phyloP scores from a whole-genome alignment of 1,284 basidiomycete species.

The Tylopilus sp. region DNA sequence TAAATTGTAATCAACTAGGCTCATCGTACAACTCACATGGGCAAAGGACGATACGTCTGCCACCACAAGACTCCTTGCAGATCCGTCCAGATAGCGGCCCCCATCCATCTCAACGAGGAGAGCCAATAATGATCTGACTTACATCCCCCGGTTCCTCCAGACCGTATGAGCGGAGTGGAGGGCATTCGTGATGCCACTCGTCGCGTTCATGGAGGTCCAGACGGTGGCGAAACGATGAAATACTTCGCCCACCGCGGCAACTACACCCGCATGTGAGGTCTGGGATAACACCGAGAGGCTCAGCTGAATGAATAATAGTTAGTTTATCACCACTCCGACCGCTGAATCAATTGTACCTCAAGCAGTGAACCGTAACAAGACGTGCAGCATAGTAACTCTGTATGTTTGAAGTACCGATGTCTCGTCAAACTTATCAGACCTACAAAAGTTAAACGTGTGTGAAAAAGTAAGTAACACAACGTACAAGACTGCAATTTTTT shows the following conservation, averaged over 20 bases:
- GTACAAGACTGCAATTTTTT: conserved; percentile 62
- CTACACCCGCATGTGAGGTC: conserved; percentile 59
- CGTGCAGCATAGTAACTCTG: conserved; percentile 69
- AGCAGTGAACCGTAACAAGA: conserved; percentile 75
- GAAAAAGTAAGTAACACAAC: neutral
- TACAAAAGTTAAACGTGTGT: conserved; percentile 14
- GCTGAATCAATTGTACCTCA: conserved; percentile 59
- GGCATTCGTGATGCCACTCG: conserved; percentile 62
- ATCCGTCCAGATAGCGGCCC: conserved; percentile 61
- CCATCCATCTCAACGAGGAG: conserved; percentile 74
- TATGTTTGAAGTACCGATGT: conserved; percentile 60
- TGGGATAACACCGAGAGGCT: conserved; percentile 67
- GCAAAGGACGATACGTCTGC: conserved; percentile 69
- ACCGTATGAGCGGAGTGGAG: conserved; percentile 70
- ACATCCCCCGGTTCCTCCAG: conserved; percentile 72
- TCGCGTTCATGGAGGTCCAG: conserved; percentile 80
- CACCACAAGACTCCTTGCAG: conserved; percentile 67
- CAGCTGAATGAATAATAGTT: conserved; percentile 54
- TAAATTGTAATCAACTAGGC: neutral
- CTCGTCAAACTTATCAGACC: conserved; percentile 40
- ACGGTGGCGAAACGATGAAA: conserved; percentile 74
- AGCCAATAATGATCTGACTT: conserved; percentile 69
- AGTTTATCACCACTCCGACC: neutral
- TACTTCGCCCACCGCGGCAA: conserved; percentile 72
- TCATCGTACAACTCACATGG: conserved; percentile 57